phyloP scores from a whole-genome alignment of 768 basidiomycete genomes.

The Suillus brevipes region DNA sequence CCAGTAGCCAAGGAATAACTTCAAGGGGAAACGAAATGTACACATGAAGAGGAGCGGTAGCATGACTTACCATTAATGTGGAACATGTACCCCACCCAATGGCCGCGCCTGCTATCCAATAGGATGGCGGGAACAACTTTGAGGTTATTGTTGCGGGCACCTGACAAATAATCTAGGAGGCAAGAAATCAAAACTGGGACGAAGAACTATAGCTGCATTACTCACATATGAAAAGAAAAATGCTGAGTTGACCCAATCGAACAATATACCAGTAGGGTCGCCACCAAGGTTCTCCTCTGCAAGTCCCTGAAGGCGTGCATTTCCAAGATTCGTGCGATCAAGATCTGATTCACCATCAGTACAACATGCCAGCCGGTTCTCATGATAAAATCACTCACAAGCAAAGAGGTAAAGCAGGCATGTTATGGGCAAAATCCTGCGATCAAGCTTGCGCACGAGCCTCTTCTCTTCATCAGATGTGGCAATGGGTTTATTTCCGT shows the following conservation, averaged over 20 bases:
- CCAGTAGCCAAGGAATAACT: neutral
- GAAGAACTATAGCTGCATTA: conserved; percentile 7
- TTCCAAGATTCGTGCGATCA: conserved; percentile 77
- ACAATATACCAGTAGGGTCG: conserved; percentile 63
- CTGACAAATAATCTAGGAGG: conserved; percentile 61
- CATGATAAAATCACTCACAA: conserved; percentile 45
- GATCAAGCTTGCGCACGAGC: conserved; percentile 40
- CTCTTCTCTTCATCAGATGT: conserved; percentile 35
- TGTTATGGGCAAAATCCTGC: conserved; percentile 47
- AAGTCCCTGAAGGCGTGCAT: conserved; percentile 76
- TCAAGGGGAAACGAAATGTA: too few relatives aligned
- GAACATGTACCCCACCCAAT: conserved; percentile 79
- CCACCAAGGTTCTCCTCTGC: conserved; percentile 64
- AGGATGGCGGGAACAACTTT: conserved; percentile 66
- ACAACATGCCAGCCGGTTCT: neutral
- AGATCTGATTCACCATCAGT: conserved; percentile 39
- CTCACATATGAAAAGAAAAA: conserved; percentile 81
- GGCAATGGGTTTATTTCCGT: conserved; percentile 16
- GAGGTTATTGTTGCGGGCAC: conserved; percentile 65
- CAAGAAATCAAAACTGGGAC: neutral
- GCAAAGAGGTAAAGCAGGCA: conserved; percentile 76
- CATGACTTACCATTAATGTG: conserved; percentile 57
- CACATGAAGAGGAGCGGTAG: neutral
- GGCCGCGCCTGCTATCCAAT: conserved; percentile 66
- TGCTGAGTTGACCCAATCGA: conserved; percentile 72